phyloP scores from a whole-genome alignment of 306 rosid species.

The Pyrus pyrifolia region DNA sequence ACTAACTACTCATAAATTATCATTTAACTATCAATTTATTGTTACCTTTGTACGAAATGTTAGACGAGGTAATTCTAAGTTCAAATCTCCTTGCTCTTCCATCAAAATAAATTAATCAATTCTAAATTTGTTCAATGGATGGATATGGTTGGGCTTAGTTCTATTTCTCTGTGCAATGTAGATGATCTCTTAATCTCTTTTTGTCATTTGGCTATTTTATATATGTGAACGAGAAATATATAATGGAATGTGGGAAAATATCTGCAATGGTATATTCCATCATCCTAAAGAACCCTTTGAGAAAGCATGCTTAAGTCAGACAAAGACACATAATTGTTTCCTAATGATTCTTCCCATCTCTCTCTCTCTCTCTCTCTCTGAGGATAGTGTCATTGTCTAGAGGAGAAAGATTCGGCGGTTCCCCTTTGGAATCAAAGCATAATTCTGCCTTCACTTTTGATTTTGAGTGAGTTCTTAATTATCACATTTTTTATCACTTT shows the following conservation, averaged over 20 bases:
- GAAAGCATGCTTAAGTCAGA: constrained; percentile 26
- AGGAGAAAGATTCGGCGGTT: constrained; percentile 2
- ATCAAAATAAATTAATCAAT: background rate
- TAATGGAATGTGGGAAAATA: background rate
- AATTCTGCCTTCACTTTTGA: constrained; percentile 19
- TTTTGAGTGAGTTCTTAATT: constrained; percentile 1
- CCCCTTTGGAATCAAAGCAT: constrained; percentile 13
- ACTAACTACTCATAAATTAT: too few species aligned
- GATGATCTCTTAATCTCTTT: background rate
- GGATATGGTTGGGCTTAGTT: background rate
- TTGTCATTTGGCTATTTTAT: background rate
- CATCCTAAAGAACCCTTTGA: background rate
- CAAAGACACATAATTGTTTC: constrained; percentile 1
- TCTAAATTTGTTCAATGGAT: background rate
- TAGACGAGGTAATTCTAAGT: background rate
- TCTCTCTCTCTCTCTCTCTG: background rate
- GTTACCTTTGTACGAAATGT: background rate
- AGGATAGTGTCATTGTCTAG: background rate
- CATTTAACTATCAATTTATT: too few species aligned
- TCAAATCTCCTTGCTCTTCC: background rate
- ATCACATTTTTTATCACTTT: background rate
- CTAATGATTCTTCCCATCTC: background rate
- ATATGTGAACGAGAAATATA: background rate
- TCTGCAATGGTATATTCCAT: constrained; percentile 2
- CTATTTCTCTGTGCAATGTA: background rate